phyloP scores from a whole-genome alignment of 768 basidiomycete genomes.

The Terana coerulea region DNA sequence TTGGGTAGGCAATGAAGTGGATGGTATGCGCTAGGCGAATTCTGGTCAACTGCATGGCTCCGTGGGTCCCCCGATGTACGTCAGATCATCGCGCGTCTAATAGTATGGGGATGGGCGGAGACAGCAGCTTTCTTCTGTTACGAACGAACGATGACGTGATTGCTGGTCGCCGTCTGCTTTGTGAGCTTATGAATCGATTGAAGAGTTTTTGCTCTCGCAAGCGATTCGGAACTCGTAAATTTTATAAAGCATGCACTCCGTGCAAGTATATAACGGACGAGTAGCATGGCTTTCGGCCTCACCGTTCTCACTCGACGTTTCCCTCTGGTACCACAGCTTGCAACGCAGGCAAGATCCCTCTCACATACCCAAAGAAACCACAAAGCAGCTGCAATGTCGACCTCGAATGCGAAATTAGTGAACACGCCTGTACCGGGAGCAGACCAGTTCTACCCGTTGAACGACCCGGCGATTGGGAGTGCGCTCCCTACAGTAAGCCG shows the following conservation, averaged over 20 bases:
- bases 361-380: neutral
- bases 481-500: conserved; percentile 30
- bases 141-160: neutral
- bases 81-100: neutral
- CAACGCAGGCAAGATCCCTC: neutral
- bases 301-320: neutral
- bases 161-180: too few species aligned
- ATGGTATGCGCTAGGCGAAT: too few species aligned
- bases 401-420: conserved; percentile 15
- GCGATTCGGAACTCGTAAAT: too few species aligned
- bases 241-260: too few species aligned
- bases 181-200: too few species aligned
- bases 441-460: conserved; percentile 56
- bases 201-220: too few species aligned
- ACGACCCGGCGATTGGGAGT: conserved; percentile 53
- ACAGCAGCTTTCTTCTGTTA: too few species aligned
- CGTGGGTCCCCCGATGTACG: neutral
- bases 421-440: conserved; percentile 49
- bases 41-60: neutral
- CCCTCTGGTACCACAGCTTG: too few species aligned
- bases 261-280: neutral
- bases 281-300: neutral
- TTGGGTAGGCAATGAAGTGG: too few species aligned
- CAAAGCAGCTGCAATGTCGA: neutral
- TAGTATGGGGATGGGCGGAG: neutral